Percentiles rank a stretch among this genome's conserved stretches.
These are phyloP conservation scores for Panicum hallii DNA, from an alignment of 202 grass and related monocot species.

Conservation along the genomic window DNA sequence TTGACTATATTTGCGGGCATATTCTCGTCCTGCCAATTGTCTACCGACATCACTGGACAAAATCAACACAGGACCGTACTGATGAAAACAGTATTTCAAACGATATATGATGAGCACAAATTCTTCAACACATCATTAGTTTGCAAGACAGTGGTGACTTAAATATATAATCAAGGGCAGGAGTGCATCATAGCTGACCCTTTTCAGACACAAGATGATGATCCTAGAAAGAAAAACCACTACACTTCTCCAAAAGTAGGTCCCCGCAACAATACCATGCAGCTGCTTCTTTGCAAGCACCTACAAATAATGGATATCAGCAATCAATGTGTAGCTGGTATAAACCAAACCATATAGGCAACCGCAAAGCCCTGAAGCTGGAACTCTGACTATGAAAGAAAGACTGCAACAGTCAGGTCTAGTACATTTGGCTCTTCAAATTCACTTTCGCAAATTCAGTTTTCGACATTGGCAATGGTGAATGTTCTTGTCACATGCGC, in stretches of 20 bases:
- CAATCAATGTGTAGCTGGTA: slow-evolving; percentile 3
- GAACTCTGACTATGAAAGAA: background rate
- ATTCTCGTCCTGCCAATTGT: background rate
- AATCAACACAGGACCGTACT: background rate
- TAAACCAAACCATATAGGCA: slow-evolving; percentile 3
- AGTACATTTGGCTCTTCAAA: background rate
- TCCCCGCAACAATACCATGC: background rate
- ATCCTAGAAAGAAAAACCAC: slow-evolving; percentile 17
- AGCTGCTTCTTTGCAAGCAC: slow-evolving; percentile 9
- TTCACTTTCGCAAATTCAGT: slow-evolving; percentile 25
- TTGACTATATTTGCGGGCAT: background rate
- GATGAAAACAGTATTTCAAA: slow-evolving; percentile 13
- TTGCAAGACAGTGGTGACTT: slow-evolving; percentile 1
- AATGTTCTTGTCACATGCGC: background rate
- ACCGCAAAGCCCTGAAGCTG: background rate
- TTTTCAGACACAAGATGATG: slow-evolving; percentile 35
- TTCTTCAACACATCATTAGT: slow-evolving; percentile 32
- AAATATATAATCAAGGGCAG: slow-evolving; percentile 1
- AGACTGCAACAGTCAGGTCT: background rate
- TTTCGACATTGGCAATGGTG: background rate
- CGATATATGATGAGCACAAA: slow-evolving; percentile 35
- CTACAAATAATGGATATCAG: background rate
- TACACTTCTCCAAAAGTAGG: slow-evolving; percentile 20
- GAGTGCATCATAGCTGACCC: background rate
- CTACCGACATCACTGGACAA: background rate